Conservation (phyloP, 2,329 filamentous ascomycete genomes). For the Parafenestella ontariensis region DNA sequence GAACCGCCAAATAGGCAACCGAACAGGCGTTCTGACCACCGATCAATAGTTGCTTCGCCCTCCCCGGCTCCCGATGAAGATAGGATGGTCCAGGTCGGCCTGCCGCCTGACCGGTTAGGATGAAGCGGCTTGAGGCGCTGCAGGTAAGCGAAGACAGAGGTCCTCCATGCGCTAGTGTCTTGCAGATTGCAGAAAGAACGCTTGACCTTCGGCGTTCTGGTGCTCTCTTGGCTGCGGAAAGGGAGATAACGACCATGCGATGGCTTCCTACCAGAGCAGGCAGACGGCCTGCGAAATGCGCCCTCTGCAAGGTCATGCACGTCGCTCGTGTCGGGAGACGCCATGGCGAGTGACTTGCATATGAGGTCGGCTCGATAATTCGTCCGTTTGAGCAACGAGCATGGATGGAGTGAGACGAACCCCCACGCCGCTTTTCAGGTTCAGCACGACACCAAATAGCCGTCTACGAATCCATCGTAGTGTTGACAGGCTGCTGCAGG, state of each 20-base stretch:
- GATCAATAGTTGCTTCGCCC: slow-evolving; percentile 36
- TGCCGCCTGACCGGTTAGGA: slow-evolving; percentile 25
- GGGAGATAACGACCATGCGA: slow-evolving; percentile 38
- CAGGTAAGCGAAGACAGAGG: slow-evolving; percentile 30
- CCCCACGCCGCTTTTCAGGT: slow-evolving; percentile 41
- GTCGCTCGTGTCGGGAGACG: slow-evolving; percentile 18
- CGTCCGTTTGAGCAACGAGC: slow-evolving; percentile 15
- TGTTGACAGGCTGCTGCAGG: slow-evolving; percentile 32
- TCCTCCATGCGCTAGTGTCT: slow-evolving; percentile 11
- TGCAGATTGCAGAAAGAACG: slow-evolving; percentile 13
- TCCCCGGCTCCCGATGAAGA: slow-evolving; percentile 21
- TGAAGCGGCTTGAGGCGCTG: slow-evolving; percentile 28
- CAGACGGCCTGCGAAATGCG: slow-evolving; percentile 23
- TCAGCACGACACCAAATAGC: slow-evolving; percentile 15
- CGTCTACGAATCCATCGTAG: slow-evolving; percentile 19
- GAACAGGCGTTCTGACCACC: slow-evolving; percentile 38
- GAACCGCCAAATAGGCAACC: slow-evolving; percentile 15
- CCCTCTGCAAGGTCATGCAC: slow-evolving; percentile 22
- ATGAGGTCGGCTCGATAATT: slow-evolving; percentile 15
- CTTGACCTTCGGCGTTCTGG: slow-evolving; percentile 3
- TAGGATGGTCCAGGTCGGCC: slow-evolving; percentile 29
- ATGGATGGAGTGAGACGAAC: slow-evolving; percentile 18
- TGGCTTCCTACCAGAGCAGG: slow-evolving; percentile 23
- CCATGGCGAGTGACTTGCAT: slow-evolving; percentile 41
- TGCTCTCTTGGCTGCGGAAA: slow-evolving; percentile 14